These are phyloP conservation scores for Furcasterigmium furcatum DNA, from an alignment of 2,329 filamentous ascomycete species.

Conservation along the genomic window DNA sequence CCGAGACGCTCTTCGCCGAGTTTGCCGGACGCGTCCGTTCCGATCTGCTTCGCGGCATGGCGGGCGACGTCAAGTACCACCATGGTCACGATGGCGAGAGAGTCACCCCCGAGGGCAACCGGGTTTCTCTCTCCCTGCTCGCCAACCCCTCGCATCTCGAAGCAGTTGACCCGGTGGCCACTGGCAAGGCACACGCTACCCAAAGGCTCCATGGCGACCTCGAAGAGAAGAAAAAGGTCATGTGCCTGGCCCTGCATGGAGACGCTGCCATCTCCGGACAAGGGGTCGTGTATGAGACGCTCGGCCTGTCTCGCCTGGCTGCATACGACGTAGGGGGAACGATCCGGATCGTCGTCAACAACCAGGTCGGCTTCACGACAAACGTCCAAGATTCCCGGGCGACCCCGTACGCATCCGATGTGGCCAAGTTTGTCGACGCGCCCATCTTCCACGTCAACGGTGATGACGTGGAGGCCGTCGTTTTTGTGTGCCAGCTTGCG, in stretches of 20 bases:
- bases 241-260: constrained; percentile 93
- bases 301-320: constrained; percentile 92
- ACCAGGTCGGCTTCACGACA: constrained; percentile 99
- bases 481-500: constrained; percentile 94
- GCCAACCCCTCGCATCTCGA: constrained; percentile 98
- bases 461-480: constrained; percentile 95
- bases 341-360: constrained; percentile 96
- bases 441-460: constrained; percentile 99
- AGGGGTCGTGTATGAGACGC: constrained; percentile 96
- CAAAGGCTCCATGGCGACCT: constrained; percentile 98
- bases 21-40: constrained; percentile 85
- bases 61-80: constrained; percentile 98
- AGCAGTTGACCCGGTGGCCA: constrained; percentile 94
- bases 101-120: constrained; percentile 94
- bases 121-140: constrained; percentile 93
- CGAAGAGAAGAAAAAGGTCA: constrained; percentile 79
- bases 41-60: constrained; percentile 74
- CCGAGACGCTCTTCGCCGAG: constrained; percentile 98
- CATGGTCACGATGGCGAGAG: constrained; percentile 99
- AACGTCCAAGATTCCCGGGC: constrained; percentile 95
- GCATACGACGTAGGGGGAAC: constrained; percentile 97
- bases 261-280: constrained; percentile 96
- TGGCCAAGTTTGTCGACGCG: constrained; percentile 96
- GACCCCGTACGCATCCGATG: constrained; percentile 97
- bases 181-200: constrained; percentile 95